Evolutionary conservation across 2,329 filamentous ascomycete genomes (phyloP).

Genomic region (Cladosporium velox): DNA sequence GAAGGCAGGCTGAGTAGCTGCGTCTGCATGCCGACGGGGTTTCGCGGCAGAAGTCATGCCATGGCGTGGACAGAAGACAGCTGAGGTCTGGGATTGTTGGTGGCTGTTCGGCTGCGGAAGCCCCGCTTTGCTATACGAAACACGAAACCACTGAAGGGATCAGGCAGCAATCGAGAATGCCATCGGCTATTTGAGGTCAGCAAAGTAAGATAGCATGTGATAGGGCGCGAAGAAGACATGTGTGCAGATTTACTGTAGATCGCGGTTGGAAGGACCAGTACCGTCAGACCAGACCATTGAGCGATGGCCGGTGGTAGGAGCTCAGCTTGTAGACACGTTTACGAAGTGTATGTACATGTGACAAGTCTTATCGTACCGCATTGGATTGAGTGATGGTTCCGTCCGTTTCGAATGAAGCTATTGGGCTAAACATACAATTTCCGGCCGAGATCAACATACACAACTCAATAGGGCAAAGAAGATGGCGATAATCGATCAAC

Average conservation of each 20-base stretch:
- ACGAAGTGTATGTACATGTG: not conserved
- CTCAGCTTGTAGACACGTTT: not conserved
- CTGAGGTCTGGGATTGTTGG: not conserved
- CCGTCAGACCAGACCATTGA: not conserved
- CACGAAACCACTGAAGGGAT: not conserved
- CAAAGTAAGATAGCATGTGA: not conserved
- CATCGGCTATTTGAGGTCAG: not conserved
- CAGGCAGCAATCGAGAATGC: not conserved
- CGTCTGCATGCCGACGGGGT: not conserved
- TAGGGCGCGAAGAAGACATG: not conserved
- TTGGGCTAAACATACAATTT: not conserved
- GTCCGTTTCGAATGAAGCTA: not conserved
- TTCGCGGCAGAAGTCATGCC: not conserved
- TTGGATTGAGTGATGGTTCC: not conserved
- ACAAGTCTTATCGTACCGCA: not conserved
- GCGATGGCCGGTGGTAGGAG: not conserved
- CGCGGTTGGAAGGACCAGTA: no score
- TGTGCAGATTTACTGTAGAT: not conserved
- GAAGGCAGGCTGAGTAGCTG: not conserved
- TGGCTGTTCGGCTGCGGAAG: slow-evolving; percentile 1
- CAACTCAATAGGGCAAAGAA: not conserved
- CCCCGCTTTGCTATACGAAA: not conserved
- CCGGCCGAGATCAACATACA: not conserved
- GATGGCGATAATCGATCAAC: not conserved
- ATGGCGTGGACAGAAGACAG: not conserved